phyloP scores from a whole-genome alignment of 140 eudicot species.

The Erigeron philadelphicus region DNA sequence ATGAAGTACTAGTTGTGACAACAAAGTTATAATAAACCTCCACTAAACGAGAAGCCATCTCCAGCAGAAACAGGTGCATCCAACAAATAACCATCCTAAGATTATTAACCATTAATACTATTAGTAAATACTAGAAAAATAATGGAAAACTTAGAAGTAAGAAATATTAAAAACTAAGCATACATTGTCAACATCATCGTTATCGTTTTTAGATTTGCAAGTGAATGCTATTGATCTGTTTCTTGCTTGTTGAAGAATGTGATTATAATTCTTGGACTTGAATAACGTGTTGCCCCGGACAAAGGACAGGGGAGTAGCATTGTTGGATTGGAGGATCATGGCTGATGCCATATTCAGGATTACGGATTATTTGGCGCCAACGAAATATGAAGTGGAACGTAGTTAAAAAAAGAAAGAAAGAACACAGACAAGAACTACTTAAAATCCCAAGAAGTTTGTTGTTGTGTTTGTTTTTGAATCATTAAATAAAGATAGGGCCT shows the following conservation, averaged over 20 bases:
- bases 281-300: slow-evolving; percentile 22
- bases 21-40: slow-evolving; percentile 41
- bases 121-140: neutral
- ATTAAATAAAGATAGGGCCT: slow-evolving; percentile 41
- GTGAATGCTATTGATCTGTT: slow-evolving; percentile 26
- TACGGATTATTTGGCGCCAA: slow-evolving; percentile 40
- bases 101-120: neutral
- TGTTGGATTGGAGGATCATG: slow-evolving; percentile 23
- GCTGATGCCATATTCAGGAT: slow-evolving; percentile 33
- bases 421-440: too few species aligned
- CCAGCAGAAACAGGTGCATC: slow-evolving; percentile 86
- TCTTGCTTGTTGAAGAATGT: neutral
- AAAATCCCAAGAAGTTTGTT: too few species aligned
- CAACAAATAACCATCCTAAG: slow-evolving; percentile 57
- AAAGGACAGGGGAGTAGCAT: slow-evolving; percentile 18
- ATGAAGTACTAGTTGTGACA: neutral
- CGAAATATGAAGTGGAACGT: neutral
- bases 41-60: slow-evolving; percentile 94
- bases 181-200: slow-evolving; percentile 40
- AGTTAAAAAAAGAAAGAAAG: neutral
- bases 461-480: slow-evolving; percentile 21
- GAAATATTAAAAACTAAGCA: neutral
- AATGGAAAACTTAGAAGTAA: neutral
- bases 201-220: slow-evolving; percentile 43
- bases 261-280: slow-evolving; percentile 21